Conservation (phyloP, 1,139 yeast species). For the Lodderomyces orthopsilosis region DNA sequence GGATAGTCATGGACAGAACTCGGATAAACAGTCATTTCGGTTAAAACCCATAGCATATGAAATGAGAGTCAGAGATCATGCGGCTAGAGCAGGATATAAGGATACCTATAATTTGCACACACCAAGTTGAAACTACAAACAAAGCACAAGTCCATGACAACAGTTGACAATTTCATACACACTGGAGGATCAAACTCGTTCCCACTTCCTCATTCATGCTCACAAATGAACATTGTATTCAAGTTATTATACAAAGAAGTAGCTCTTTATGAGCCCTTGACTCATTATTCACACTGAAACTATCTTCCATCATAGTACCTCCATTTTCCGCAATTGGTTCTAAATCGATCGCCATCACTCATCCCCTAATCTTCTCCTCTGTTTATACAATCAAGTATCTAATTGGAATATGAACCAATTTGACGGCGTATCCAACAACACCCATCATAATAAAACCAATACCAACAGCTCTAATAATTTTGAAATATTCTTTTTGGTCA, state of each 20-base stretch:
- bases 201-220: no score
- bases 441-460: slow-evolving; percentile 97
- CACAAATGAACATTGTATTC: not conserved
- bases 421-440: slow-evolving; percentile 92
- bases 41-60: no score
- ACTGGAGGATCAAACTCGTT: no score
- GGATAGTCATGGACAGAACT: no score
- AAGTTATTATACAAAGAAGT: not conserved
- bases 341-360: not conserved
- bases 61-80: no score
- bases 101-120: no score
- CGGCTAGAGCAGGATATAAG: no score
- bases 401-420: slow-evolving; percentile 93
- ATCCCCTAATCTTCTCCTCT: not conserved
- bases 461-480: slow-evolving; percentile 93
- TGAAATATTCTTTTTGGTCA: slow-evolving; percentile 78
- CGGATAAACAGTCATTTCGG: no score
- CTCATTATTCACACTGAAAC: no score
- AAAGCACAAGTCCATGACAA: not conserved
- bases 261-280: no score
- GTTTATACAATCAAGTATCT: slow-evolving; percentile 88
- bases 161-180: no score
- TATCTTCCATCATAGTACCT: not conserved
- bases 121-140: no score
- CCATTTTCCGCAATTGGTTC: not conserved